Conservation (phyloP, 2,329 filamentous ascomycete species). For the Lasiodiplodia sp. region DNA sequence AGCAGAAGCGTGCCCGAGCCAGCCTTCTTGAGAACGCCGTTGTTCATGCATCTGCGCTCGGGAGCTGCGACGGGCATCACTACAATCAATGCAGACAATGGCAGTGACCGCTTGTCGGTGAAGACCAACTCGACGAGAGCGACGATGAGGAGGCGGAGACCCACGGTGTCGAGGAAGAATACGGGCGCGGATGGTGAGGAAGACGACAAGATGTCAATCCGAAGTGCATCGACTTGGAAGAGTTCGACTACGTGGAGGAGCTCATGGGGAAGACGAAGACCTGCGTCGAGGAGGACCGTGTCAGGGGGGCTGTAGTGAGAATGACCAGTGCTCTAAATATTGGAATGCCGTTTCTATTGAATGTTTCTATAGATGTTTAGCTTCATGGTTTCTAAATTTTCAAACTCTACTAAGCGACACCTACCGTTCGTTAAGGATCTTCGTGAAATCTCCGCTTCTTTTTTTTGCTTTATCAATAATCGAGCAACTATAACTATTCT, state of each 20-base stretch:
- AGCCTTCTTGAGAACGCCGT: slow-evolving; percentile 31
- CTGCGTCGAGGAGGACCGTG: slow-evolving; percentile 4
- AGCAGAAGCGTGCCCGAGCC: slow-evolving; percentile 33
- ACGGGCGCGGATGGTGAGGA: neutral
- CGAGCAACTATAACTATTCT: no score
- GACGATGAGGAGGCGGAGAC: slow-evolving; percentile 1
- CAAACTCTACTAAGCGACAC: neutral
- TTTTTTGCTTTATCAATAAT: no score
- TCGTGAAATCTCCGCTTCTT: neutral
- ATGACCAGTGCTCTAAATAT: neutral
- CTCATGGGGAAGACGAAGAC: slow-evolving; percentile 9
- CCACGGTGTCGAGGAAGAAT: slow-evolving; percentile 10
- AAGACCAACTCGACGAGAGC: slow-evolving; percentile 15
- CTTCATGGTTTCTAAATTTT: neutral
- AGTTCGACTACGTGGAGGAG: slow-evolving; percentile 18
- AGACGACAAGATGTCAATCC: slow-evolving; percentile 19
- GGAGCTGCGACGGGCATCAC: slow-evolving; percentile 9
- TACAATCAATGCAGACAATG: neutral
- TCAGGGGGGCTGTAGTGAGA: neutral
- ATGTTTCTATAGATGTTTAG: neutral
- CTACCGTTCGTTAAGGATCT: neutral
- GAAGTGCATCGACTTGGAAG: slow-evolving; percentile 20
- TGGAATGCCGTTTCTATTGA: neutral
- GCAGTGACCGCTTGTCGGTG: slow-evolving; percentile 17
- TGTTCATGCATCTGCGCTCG: slow-evolving; percentile 30